phyloP scores from a whole-genome alignment of 2,329 filamentous ascomycete species.

The Pochonia chlamydosporia region DNA sequence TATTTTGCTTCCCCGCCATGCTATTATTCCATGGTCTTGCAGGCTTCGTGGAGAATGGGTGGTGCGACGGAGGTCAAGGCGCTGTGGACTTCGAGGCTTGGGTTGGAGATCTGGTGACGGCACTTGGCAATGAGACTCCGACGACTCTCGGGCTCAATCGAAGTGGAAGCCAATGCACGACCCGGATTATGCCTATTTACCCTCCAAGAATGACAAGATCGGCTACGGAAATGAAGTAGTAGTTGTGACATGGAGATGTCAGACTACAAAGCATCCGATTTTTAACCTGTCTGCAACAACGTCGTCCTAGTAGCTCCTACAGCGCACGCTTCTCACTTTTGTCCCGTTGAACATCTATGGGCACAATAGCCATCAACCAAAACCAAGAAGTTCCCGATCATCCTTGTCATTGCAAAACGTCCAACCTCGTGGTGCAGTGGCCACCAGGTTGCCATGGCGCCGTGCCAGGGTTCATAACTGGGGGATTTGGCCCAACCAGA shows the following conservation, averaged over 20 bases:
- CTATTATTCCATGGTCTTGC: too few species aligned
- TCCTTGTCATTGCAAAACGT: neutral
- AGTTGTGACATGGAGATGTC: neutral
- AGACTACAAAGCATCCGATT: too few species aligned
- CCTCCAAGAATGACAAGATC: neutral
- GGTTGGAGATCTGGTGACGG: neutral
- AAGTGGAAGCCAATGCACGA: neutral
- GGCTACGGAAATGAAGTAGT: neutral
- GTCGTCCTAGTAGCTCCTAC: neutral
- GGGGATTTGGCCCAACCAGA: neutral
- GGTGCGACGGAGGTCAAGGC: neutral
- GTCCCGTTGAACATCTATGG: neutral
- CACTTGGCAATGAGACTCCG: neutral
- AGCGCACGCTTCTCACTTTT: neutral
- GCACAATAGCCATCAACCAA: neutral
- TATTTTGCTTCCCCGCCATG: too few species aligned
- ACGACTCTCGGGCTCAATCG: neutral
- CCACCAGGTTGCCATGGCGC: constrained; percentile 3
- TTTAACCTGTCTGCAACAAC: too few species aligned
- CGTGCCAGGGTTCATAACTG: neutral
- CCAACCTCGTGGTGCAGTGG: neutral
- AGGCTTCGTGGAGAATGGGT: neutral
- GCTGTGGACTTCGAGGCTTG: neutral
- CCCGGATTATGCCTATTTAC: neutral
- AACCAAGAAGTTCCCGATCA: neutral